phyloP scores from a whole-genome alignment of 768 basidiomycete genomes.

The Leccinum uliginosum region DNA sequence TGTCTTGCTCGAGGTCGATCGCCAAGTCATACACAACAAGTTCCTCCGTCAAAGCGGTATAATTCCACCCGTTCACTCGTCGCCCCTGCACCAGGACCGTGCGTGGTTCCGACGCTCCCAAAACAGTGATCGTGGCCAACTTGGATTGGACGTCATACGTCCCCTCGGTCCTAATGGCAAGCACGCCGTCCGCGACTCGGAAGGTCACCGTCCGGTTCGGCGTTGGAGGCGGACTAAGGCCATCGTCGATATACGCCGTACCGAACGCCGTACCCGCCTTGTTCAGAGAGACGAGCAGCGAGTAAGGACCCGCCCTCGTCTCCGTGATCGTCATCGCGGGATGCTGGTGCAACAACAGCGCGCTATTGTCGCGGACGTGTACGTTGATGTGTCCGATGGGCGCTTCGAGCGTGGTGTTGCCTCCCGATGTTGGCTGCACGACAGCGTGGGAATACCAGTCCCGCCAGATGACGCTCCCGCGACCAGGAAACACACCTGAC shows the following conservation, averaged over 20 bases:
- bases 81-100: constrained; percentile 38
- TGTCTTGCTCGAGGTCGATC: constrained; percentile 22
- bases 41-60: constrained; percentile 34
- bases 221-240: constrained; percentile 45
- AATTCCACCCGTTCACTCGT: constrained; percentile 34
- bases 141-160: constrained; percentile 34
- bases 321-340: constrained; percentile 64
- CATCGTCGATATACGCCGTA: constrained; percentile 64
- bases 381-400: constrained; percentile 73
- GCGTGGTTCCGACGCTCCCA: constrained; percentile 45
- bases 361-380: constrained; percentile 62
- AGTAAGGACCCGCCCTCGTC: constrained; percentile 55
- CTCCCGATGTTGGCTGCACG: constrained; percentile 39
- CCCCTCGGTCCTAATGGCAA: constrained; percentile 36
- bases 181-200: constrained; percentile 27
- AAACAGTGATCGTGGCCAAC: constrained; percentile 48
- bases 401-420: constrained; percentile 47
- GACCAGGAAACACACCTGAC: constrained; percentile 59
- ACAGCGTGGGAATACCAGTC: constrained; percentile 67
- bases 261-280: constrained; percentile 49
- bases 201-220: constrained; percentile 47
- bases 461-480: constrained; percentile 54
- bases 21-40: constrained; percentile 37
- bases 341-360: constrained; percentile 52
- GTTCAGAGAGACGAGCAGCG: constrained; percentile 53